Base-by-base conservation (phyloP, 345 rosid genomes). In the Eutrema heterophyllum region DNA sequence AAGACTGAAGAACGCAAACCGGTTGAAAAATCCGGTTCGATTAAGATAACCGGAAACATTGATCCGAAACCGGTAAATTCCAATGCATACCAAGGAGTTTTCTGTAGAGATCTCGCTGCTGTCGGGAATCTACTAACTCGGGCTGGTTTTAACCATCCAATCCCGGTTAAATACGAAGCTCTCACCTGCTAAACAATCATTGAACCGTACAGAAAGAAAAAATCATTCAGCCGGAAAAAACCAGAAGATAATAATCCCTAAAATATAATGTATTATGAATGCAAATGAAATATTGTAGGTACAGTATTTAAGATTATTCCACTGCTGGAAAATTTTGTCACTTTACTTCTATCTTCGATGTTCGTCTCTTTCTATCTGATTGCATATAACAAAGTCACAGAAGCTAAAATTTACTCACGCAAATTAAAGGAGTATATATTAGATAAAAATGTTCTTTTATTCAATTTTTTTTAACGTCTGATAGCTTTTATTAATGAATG, bases 101-200 rank as follows among this genome's bases (percentile, higher is more conserved):
- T 95, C 80, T 95, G 97, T 84, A 79, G 99, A 33, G 99, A 95
- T 72, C 85, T 91, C 13, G 88, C 97, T 0, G 88, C 71, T 0
- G 97, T 94, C 29, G 96, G 96, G 53, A 89, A 68, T 83, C 72
- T 94, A 80, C 76, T 94, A 52, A 71, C 96, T 1, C 89, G 88
- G 65, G 88, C 80, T 56, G 96, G 94, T 73, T 87, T 92, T 48
- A 90, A 86, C 61, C 95, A 85, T 59, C 89, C 92, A 32, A 75
- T 95, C 64, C 86, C 92, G 60, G 80, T 95, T 65, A 95, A 91
- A 64, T 95, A 86, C 15, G 96, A 92, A 70, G 97, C 97, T 6
- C 78, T 92, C 54, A 95, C 92, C 76, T 95, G 93, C 85, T 95
- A 67, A 86, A 1, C 24, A 21, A 21, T 1, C 24, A 21, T 21